A percentile compares a stretch with the other conserved stretches of the same genome.
Conservation (phyloP, 2,329 filamentous ascomycete species). For the Sphaerulina vaccinii region DNA sequence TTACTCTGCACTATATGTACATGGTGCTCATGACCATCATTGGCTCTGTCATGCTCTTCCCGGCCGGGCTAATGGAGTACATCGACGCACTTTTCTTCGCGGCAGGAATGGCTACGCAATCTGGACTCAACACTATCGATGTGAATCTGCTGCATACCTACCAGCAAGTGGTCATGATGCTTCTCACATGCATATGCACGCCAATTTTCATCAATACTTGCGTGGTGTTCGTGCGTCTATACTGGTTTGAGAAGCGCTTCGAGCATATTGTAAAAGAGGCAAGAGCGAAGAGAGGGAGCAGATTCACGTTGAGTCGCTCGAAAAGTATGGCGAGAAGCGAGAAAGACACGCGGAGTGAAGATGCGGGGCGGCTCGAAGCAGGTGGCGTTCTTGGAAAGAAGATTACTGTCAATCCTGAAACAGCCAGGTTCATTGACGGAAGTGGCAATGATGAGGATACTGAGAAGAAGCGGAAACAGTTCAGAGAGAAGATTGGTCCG, state of each 20-base stretch:
- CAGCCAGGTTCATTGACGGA: conserved; percentile 50
- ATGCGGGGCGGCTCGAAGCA: conserved; percentile 54
- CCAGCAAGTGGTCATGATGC: conserved; percentile 64
- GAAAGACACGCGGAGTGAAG: conserved; percentile 43
- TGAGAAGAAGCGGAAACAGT: conserved; percentile 36
- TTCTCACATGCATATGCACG: conserved; percentile 71
- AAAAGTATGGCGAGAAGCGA: conserved; percentile 20
- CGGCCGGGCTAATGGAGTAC: conserved; percentile 59
- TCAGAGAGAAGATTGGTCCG: conserved; percentile 46
- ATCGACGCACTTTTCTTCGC: conserved; percentile 88
- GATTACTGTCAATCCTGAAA: conserved; percentile 57
- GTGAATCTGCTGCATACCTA: conserved; percentile 49
- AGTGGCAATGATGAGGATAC: conserved; percentile 52
- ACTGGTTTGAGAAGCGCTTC: conserved; percentile 98
- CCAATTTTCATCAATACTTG: conserved; percentile 81
- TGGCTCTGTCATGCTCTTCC: conserved; percentile 75
- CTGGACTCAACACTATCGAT: conserved; percentile 77
- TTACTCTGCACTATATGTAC: conserved; percentile 78
- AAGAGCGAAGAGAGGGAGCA: conserved; percentile 63
- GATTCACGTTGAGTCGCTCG: conserved; percentile 47
- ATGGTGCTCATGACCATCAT: conserved; percentile 72
- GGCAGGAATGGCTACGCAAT: conserved; percentile 85
- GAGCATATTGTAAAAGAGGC: conserved; percentile 77
- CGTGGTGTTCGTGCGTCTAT: conserved; percentile 88
- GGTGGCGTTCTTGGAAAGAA: conserved; percentile 62